These are phyloP conservation scores for Ophiocordyceps camponoti-floridani DNA, from an alignment of 2,329 filamentous ascomycete genomes.

Conservation along the genomic window DNA sequence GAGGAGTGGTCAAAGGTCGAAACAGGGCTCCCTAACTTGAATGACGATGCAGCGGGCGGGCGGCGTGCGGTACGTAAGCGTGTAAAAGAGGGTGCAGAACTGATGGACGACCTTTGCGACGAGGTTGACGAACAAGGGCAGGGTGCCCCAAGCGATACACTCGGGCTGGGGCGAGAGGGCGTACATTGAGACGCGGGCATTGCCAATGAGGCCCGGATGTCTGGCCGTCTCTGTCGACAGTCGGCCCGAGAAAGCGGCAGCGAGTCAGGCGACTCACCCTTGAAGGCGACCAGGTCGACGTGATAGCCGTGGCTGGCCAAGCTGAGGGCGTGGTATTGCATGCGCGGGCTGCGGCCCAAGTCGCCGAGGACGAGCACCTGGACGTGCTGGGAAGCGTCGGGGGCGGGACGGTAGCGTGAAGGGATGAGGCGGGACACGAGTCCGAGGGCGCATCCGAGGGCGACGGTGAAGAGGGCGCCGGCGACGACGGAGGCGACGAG, in stretches of 20 bases:
- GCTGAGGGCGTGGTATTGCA: slow-evolving; percentile 96
- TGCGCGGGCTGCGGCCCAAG: slow-evolving; percentile 86
- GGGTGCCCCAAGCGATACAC: slow-evolving; percentile 45
- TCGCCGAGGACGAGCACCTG: slow-evolving; percentile 89
- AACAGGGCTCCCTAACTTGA: slow-evolving; percentile 28
- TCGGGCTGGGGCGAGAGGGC: slow-evolving; percentile 51
- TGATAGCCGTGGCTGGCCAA: slow-evolving; percentile 64
- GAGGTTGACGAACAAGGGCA: slow-evolving; percentile 62
- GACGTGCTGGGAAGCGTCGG: slow-evolving; percentile 25
- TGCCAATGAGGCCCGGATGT: slow-evolving; percentile 57
- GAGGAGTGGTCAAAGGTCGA: not conserved
- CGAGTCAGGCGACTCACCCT: slow-evolving; percentile 30
- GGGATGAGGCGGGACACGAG: slow-evolving; percentile 11
- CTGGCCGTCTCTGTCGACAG: slow-evolving; percentile 49
- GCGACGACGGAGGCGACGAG: slow-evolving; percentile 17
- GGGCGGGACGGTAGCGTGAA: slow-evolving; percentile 15
- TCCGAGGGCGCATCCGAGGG: slow-evolving; percentile 9
- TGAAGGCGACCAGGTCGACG: slow-evolving; percentile 78
- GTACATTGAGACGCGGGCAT: slow-evolving; percentile 52
- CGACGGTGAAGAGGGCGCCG: slow-evolving; percentile 15
- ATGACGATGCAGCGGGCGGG: slow-evolving; percentile 74
- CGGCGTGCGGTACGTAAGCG: slow-evolving; percentile 56
- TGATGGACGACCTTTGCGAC: slow-evolving; percentile 82
- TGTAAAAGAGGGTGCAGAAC: slow-evolving; percentile 48
- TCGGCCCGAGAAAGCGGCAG: not conserved